Conservation (phyloP, 306 rosid genomes). For the Cicer arietinum region DNA sequence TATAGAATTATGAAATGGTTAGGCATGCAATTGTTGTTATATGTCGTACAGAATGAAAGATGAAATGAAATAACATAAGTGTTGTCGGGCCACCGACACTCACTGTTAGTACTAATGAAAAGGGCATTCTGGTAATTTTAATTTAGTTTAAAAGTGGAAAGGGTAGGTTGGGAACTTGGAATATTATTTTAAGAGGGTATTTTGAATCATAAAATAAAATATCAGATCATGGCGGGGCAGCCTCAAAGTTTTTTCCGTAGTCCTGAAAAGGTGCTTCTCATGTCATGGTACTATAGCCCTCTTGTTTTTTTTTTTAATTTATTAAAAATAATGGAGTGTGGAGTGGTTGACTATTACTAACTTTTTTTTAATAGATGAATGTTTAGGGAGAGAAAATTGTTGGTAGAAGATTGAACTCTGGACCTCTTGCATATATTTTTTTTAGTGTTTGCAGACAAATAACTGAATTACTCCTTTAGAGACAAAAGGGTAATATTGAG, state of each 20-base stretch:
- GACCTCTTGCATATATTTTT: no score
- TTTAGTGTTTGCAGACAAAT: no score
- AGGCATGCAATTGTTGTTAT: slow-evolving; percentile 41
- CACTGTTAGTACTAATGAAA: slow-evolving; percentile 39
- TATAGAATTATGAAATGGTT: slow-evolving; percentile 43
- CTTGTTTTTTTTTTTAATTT: slow-evolving; percentile 7
- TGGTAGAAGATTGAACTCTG: no score
- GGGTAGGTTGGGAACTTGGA: slow-evolving; percentile 24
- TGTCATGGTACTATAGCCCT: slow-evolving; percentile 39
- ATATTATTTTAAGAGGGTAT: slow-evolving; percentile 40
- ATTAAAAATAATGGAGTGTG: neutral
- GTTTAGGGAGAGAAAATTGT: no score
- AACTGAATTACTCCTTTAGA: no score
- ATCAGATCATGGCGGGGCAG: slow-evolving; percentile 58
- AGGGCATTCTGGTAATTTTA: slow-evolving; percentile 52
- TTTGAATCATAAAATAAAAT: slow-evolving; percentile 28
- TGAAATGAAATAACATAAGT: slow-evolving; percentile 35
- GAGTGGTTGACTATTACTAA: slow-evolving; percentile 47
- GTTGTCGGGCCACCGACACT: slow-evolving; percentile 81
- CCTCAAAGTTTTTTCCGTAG: slow-evolving; percentile 54
- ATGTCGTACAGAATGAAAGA: slow-evolving; percentile 22
- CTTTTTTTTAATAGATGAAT: neutral
- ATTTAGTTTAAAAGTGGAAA: slow-evolving; percentile 21
- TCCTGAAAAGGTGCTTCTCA: slow-evolving; percentile 56
- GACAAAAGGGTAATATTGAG: slow-evolving; percentile 16